Evolutionary conservation across 2,329 filamentous ascomycete genomes (phyloP).

Genomic region (Neofusicoccum parvum): DNA sequence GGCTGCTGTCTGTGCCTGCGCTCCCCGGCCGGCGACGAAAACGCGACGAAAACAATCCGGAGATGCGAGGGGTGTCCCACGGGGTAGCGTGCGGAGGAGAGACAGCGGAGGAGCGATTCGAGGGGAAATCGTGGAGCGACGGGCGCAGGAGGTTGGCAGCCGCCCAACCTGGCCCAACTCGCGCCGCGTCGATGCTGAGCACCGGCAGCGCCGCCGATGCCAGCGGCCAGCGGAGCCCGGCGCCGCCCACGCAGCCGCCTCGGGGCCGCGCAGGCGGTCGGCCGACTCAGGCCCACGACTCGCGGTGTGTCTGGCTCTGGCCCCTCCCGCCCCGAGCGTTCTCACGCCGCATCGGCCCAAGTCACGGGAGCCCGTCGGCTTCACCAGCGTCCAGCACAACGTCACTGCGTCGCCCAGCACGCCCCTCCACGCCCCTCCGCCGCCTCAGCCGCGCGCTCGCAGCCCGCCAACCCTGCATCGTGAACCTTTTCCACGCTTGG

Average conservation of each 20-base stretch:
- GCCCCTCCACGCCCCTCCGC: neutral
- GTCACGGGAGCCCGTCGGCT: neutral
- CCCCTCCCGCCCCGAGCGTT: neutral
- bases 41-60: slow-evolving; percentile 21
- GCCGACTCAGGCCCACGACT: neutral
- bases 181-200: neutral
- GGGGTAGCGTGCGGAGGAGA: slow-evolving; percentile 12
- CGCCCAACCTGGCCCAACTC: neutral
- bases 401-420: neutral
- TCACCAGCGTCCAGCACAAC: neutral
- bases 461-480: too few relatives aligned
- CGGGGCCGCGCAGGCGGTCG: neutral
- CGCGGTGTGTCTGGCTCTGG: neutral
- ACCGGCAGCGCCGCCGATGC: neutral
- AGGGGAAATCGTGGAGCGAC: slow-evolving; percentile 7
- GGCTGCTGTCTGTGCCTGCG: neutral
- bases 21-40: slow-evolving; percentile 11
- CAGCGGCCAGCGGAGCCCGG: neutral
- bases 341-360: neutral
- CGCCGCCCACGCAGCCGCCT: neutral
- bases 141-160: neutral
- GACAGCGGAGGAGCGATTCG: neutral
- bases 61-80: slow-evolving; percentile 10
- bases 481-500: too few relatives aligned
- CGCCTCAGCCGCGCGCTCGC: neutral